Conservation (phyloP, 257 asterid species). For the Ilex aquifolium region DNA sequence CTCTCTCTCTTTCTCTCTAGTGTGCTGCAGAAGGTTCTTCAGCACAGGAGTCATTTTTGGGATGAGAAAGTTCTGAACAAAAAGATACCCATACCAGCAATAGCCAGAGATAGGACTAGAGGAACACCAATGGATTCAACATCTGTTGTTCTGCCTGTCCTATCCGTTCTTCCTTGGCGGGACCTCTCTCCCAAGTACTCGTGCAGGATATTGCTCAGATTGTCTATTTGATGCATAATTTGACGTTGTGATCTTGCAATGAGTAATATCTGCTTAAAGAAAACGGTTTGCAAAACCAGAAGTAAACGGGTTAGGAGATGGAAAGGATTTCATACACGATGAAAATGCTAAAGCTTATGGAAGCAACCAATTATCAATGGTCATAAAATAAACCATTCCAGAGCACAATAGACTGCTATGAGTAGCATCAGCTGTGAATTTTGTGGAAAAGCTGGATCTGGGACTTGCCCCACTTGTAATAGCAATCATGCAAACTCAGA, state of each 20-base stretch:
- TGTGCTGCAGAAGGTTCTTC: background rate
- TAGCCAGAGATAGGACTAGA: constrained; percentile 54
- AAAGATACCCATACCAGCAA: constrained; percentile 61
- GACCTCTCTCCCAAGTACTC: constrained; percentile 56
- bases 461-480: too few species aligned
- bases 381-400: too few species aligned
- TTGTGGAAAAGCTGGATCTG: too few species aligned
- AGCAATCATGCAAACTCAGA: too few species aligned
- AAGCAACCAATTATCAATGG: too few species aligned
- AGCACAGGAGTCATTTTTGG: constrained; percentile 25
- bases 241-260: constrained; percentile 81
- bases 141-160: constrained; percentile 21
- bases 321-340: background rate
- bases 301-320: background rate
- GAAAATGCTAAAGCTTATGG: too few species aligned
- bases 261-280: constrained; percentile 48
- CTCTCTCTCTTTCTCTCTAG: too few species aligned
- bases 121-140: constrained; percentile 45
- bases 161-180: constrained; percentile 36
- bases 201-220: constrained; percentile 56
- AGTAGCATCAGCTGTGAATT: too few species aligned
- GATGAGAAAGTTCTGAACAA: constrained; percentile 48
- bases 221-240: constrained; percentile 83
- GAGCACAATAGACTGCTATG: too few species aligned
- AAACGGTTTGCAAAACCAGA: constrained; percentile 1